Percentiles rank a stretch among this genome's conserved stretches.
These are phyloP conservation scores for Medicago arabica DNA, from an alignment of 306 rosid species.

Conservation along the genomic window DNA sequence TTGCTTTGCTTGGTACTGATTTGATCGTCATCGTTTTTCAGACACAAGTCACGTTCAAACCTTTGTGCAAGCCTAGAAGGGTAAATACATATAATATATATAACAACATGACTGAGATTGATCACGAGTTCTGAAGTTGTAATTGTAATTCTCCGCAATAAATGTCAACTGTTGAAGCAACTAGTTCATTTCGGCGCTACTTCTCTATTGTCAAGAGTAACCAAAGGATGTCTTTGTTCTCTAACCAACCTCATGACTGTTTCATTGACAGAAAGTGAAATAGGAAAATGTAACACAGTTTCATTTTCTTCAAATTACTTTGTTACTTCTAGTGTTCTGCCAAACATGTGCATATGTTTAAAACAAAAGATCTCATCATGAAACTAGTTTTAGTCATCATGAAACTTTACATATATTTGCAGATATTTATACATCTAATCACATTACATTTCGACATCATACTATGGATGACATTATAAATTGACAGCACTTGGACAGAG, in stretches of 20 bases:
- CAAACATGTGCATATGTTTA: neutral
- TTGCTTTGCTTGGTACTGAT: neutral
- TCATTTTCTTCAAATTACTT: neutral
- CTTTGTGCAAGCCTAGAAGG: neutral
- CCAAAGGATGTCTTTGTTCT: neutral
- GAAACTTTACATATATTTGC: neutral
- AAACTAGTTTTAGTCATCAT: too few relatives aligned
- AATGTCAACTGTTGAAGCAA: neutral
- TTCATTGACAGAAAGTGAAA: neutral
- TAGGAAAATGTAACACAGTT: neutral
- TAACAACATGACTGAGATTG: neutral
- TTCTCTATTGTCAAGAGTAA: neutral
- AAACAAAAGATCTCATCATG: neutral
- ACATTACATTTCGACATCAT: neutral
- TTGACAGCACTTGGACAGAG: neutral
- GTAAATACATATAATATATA: neutral
- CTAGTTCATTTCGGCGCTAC: neutral
- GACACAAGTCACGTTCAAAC: neutral
- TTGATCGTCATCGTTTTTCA: neutral
- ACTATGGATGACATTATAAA: neutral
- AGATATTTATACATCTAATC: neutral
- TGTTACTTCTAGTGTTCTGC: neutral
- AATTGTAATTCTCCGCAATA: neutral
- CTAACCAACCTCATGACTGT: neutral
- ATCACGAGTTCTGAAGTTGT: too few relatives aligned